A percentile compares a stretch with the other conserved stretches of the same genome.
Conservation (phyloP, 176 grass and related monocot genomes). For the Triticum turgidum region DNA sequence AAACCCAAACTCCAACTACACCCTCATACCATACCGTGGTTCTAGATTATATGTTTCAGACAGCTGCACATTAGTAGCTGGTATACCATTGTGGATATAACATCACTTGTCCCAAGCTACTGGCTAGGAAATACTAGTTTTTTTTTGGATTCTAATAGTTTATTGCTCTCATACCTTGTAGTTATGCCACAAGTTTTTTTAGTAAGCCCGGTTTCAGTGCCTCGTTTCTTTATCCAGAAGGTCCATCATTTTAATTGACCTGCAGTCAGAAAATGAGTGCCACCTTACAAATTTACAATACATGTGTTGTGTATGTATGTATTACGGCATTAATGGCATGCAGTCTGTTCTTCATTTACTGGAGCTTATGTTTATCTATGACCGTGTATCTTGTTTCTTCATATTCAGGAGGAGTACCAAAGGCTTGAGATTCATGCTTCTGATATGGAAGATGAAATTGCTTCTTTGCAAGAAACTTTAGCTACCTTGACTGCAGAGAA, state of each 20-base stretch:
- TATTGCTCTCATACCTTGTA: background rate
- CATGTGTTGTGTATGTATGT: slow-evolving; percentile 6
- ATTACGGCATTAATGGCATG: background rate
- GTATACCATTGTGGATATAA: background rate
- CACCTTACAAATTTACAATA: background rate
- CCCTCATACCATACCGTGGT: background rate
- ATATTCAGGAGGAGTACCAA: slow-evolving; percentile 76
- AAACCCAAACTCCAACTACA: background rate
- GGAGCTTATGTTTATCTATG: background rate
- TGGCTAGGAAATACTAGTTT: background rate
- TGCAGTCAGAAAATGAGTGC: background rate
- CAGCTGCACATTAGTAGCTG: background rate
- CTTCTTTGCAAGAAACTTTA: slow-evolving; percentile 70
- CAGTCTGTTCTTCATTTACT: slow-evolving; percentile 14
- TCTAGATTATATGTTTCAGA: slow-evolving; percentile 18
- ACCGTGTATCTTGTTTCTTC: slow-evolving; percentile 22
- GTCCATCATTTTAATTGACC: background rate
- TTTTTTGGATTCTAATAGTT: slow-evolving; percentile 17
- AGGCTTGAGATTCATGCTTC: slow-evolving; percentile 63
- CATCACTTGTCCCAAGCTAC: background rate
- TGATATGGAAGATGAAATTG: slow-evolving; percentile 69
- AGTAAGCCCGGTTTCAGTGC: background rate
- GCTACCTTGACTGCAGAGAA: slow-evolving; percentile 57
- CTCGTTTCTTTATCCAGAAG: background rate
- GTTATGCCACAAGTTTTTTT: background rate